Evolutionary conservation across 495 filamentous ascomycete species (phyloP), one percentile per base, ranked within the genome.

Genomic region (Cetradonia linearis): DNA sequence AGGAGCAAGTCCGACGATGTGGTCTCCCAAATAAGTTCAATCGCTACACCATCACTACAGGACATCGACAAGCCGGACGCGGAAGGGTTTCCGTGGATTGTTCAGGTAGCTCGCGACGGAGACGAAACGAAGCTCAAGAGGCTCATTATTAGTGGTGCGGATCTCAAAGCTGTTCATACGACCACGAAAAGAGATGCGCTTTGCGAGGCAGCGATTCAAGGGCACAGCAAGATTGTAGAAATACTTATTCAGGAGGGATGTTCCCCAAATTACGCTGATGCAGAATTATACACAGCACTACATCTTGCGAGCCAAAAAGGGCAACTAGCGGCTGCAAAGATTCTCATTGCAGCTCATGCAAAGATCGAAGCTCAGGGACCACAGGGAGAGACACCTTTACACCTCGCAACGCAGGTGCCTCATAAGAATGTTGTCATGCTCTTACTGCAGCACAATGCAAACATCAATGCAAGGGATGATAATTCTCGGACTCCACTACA

Each of bases 21-120:
- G 16, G n/a, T 58, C 55, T 46, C 9, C 38, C 34, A 23, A 52
- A 2, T 14, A 7, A 28, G 5, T 28, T 25, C 58, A 52, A 11
- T 28, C 46, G 18, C 44, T 16, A 13, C 8, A 18, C 11, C 46
- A 53, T 9, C 9, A 48, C 58, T 37, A 33, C 27, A 44, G 20
- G 8, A 49, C 5, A 50, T 60, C 33, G 30, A 60, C 16, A 33
- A 60, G 46, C 58, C 58, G 23, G 58, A 60, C 48, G 48, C 23
- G 14, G 38, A 60, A 60, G 58, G 58, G 3, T 60, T 60, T 52
- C 58, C 58, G 5, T 60, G 58, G 58, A 52, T 60, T 28, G 58
- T 60, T 34, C 58, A 53, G 36, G 63, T 55, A 25, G 54, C 63
- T n/a, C 60, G 63, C 7, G 55, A 65, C 46, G 63, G 60, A 40